Evolutionary conservation across 139 green algal species (phyloP), one percentile per base, ranked within the genome.

Genomic region (Chlamydomonas schloesseri): DNA sequence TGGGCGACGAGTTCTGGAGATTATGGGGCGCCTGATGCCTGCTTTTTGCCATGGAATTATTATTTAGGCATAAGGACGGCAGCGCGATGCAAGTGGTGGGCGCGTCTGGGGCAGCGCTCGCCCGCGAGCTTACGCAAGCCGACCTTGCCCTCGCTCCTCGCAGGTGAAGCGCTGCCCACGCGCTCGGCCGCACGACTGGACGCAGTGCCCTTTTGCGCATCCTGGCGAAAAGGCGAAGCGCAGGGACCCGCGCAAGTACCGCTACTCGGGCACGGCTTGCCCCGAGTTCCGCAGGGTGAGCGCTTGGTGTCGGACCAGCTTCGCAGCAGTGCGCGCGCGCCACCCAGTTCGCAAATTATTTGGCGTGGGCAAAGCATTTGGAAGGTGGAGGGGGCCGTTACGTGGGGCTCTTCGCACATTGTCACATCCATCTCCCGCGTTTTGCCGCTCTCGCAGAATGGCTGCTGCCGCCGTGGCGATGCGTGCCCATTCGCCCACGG

Each of bases 161-260:
- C 67, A 93, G 91, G 92, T 94, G 64, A 94, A 93, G 75, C 88
- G 93, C 23, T 98, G 96, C 83, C 94, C 94, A 0, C 84, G 94
- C 14, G 90, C 89, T 15, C 77, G 93, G 50, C 93, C 93, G 3
- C 96, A 98, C 77, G 96, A 98, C 87, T 98, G 96, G 96, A 98
- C 94, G 2, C 89, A 96, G 78, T 99, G 97, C 89, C 97, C 97
- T 0, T 99, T 98, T 88, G 95, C 98, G 24, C 98, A 99, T 72
- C 95, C 95, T 14, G 95, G 98, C 15, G 98, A 99, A 89, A 99
- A 99, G 82, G 98, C 98, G 2, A 93, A 94, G 29, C 90, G 98
- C 15, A 90, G 98, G 5, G 97, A 99, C 88, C 97, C 97, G 0
- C 91, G 94, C 9, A 73, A 92, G 0, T 96, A 95, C 86, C 87